Evolutionary conservation across 164 flowering plant genomes (phyloP).

Genomic region (Tinospora cordifolia): DNA sequence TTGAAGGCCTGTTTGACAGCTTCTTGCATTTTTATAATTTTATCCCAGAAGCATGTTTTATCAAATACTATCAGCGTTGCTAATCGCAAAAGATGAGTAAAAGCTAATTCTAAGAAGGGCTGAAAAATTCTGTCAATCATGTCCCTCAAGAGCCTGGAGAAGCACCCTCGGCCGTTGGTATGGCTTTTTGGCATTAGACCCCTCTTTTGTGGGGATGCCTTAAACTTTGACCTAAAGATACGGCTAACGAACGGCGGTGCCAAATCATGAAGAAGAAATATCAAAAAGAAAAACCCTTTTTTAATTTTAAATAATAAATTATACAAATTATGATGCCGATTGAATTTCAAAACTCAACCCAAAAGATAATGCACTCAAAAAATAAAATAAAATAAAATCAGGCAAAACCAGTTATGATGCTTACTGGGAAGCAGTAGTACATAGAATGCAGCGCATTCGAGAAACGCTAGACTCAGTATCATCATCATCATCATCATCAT

Average conservation of each 20-base stretch:
- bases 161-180: no score
- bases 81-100: no score
- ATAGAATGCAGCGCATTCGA: slow-evolving; percentile 74
- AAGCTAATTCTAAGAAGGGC: no score
- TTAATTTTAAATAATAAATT: background rate
- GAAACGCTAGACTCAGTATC: slow-evolving; percentile 28
- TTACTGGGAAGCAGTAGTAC: slow-evolving; percentile 75
- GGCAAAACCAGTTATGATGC: background rate
- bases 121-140: no score
- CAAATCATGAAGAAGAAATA: no score
- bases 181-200: no score
- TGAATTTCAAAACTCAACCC: slow-evolving; percentile 1
- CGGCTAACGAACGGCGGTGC: background rate
- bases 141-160: no score
- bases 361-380: background rate
- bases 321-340: slow-evolving; percentile 2
- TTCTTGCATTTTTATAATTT: no score
- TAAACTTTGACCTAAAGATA: background rate
- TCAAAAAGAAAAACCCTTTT: background rate
- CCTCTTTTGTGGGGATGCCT: no score
- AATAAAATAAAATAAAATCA: background rate
- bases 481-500: slow-evolving; percentile 35
- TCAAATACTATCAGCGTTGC: no score
- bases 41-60: no score
- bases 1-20: no score